Conservation (phyloP, 768 basidiomycete genomes). For the Boletus subparvulus region DNA sequence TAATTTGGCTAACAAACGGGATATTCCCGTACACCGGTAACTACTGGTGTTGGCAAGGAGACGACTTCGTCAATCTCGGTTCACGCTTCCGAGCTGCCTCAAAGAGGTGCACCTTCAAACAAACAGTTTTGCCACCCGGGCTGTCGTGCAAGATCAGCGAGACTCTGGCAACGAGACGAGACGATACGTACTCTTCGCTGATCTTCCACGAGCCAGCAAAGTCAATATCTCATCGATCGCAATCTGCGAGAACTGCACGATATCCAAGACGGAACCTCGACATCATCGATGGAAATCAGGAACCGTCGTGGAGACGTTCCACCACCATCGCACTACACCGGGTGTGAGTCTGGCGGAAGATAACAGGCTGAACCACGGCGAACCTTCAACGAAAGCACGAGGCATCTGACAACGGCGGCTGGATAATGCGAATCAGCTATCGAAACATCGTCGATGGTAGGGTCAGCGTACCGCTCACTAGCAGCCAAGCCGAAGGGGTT, state of each 20-base stretch:
- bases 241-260: neutral
- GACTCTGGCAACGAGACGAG: accelerated
- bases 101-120: neutral
- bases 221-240: slow-evolving; percentile 18
- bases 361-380: neutral
- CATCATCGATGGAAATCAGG: slow-evolving; percentile 11
- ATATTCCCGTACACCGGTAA: slow-evolving; percentile 24
- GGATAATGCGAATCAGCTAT: slow-evolving; percentile 1
- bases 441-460: neutral
- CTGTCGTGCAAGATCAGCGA: slow-evolving; percentile 3
- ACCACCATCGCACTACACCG: slow-evolving; percentile 9
- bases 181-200: slow-evolving; percentile 19
- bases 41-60: slow-evolving; percentile 11
- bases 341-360: neutral
- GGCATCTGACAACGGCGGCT: slow-evolving; percentile 22
- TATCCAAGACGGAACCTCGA: neutral
- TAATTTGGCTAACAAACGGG: slow-evolving; percentile 34
- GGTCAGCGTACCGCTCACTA: slow-evolving; percentile 7
- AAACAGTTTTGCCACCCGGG: slow-evolving; percentile 14
- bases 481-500: slow-evolving; percentile 34
- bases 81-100: neutral
- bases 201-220: slow-evolving; percentile 21
- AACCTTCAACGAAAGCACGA: slow-evolving; percentile 8
- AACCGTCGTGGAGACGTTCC: slow-evolving; percentile 15
- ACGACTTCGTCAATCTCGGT: slow-evolving; percentile 4